A percentile compares a stretch with the other conserved stretches of the same genome.
Evolutionary conservation across 2,329 filamentous ascomycete species (phyloP).

Genomic region (Trichoderma simmonsii): DNA sequence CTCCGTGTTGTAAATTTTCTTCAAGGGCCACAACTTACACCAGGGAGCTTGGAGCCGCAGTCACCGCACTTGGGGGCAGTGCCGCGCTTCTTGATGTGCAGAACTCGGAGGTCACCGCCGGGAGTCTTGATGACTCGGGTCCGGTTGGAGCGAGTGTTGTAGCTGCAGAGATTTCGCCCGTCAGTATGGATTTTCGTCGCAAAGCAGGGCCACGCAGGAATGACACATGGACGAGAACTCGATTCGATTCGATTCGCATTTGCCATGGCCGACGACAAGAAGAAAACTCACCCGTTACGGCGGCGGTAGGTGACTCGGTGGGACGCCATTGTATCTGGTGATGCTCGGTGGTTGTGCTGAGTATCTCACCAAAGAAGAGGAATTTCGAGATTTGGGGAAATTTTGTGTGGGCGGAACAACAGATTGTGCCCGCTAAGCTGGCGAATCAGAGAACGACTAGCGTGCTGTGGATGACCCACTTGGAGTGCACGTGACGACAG

Average conservation of each 20-base stretch:
- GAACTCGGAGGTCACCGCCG: conserved; percentile 89
- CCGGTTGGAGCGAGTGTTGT: conserved; percentile 98
- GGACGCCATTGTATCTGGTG: conserved; percentile 55
- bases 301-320: conserved; percentile 67
- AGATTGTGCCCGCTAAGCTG: conserved; percentile 37
- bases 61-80: conserved; percentile 99
- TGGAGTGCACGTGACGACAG: conserved; percentile 1
- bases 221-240: not conserved
- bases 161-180: conserved; percentile 51
- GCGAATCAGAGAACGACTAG: conserved; percentile 34
- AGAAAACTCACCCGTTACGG: conserved; percentile 71
- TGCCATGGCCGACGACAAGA: conserved; percentile 20
- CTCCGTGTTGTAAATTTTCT: conserved; percentile 19
- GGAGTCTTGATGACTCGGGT: conserved; percentile 95
- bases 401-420: conserved; percentile 41
- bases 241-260: not conserved
- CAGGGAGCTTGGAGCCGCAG: conserved; percentile 95
- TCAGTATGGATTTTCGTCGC: conserved; percentile 25
- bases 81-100: conserved; percentile 99
- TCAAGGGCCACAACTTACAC: conserved; percentile 66
- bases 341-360: conserved; percentile 37
- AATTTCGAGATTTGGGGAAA: conserved; percentile 43
- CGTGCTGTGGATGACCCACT: conserved; percentile 9
- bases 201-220: not conserved
- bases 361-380: conserved; percentile 36